A percentile compares a stretch with the other conserved stretches of the same genome.
Conservation (phyloP, 1,284 basidiomycete species). For the Malassezia arunalokei region DNA sequence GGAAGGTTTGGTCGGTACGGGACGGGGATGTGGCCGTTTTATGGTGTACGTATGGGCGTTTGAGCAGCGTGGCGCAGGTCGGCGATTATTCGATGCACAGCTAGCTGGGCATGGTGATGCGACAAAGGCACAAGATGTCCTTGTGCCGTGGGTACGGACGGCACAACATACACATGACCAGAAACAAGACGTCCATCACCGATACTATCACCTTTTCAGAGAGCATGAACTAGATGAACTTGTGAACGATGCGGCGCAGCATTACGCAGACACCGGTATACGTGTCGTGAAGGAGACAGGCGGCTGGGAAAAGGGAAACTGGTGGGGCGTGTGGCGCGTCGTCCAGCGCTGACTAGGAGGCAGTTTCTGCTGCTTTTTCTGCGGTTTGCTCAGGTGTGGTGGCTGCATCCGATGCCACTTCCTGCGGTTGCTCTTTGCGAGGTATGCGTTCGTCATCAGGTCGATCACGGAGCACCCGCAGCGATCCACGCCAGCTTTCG, state of each 20-base stretch:
- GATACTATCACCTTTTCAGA: constrained; percentile 44
- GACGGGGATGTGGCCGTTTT: constrained; percentile 56
- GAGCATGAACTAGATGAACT: constrained; percentile 36
- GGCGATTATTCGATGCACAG: constrained; percentile 28
- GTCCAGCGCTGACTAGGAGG: neutral
- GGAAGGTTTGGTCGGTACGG: neutral
- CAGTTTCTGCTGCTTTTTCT: constrained; percentile 10
- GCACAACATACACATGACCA: constrained; percentile 5
- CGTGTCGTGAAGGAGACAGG: constrained; percentile 22
- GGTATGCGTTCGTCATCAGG: constrained; percentile 12
- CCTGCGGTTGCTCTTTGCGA: constrained; percentile 14
- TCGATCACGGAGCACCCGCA: constrained; percentile 51
- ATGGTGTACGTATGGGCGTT: constrained; percentile 98
- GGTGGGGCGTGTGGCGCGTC: constrained; percentile 46
- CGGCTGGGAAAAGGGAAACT: constrained; percentile 45
- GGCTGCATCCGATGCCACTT: constrained; percentile 10
- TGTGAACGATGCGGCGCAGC: constrained; percentile 13
- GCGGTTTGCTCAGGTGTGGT: constrained; percentile 7
- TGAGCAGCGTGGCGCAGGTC: constrained; percentile 61
- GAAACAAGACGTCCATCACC: constrained; percentile 23
- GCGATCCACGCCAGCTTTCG: constrained; percentile 56
- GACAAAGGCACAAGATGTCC: constrained; percentile 26
- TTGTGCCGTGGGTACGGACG: constrained; percentile 43
- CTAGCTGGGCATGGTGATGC: neutral
- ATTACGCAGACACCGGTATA: neutral